Conservation (phyloP, 192 early-diverging fungal species). For the Entomortierella lignicola region DNA sequence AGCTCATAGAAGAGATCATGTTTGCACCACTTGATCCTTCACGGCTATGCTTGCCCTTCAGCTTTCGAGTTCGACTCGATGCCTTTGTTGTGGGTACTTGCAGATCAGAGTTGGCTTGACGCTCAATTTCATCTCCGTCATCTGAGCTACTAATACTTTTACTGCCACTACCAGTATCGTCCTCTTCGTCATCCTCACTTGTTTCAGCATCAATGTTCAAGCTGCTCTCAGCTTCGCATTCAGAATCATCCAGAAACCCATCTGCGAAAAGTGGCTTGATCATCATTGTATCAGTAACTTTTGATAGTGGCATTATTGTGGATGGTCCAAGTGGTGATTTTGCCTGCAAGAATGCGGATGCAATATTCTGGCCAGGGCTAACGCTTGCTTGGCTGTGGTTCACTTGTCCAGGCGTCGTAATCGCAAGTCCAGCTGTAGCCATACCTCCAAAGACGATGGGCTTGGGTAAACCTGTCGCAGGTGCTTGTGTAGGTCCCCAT, state of each 20-base stretch:
- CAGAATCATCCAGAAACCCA: slow-evolving; percentile 62
- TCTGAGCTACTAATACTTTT: slow-evolving; percentile 9
- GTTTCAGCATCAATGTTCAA: slow-evolving; percentile 6
- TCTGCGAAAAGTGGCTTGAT: slow-evolving; percentile 66
- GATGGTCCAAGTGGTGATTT: not conserved
- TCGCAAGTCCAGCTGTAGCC: not conserved
- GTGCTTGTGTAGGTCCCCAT: not conserved
- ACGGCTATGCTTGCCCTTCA: not conserved
- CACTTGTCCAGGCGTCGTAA: too few species aligned
- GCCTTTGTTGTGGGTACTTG: slow-evolving; percentile 5
- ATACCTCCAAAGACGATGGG: slow-evolving; percentile 3
- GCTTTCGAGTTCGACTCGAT: not conserved
- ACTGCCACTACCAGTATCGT: not conserved
- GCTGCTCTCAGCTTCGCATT: slow-evolving; percentile 55
- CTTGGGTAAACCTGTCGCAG: not conserved
- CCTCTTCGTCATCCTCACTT: slow-evolving; percentile 1
- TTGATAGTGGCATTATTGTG: slow-evolving; percentile 16
- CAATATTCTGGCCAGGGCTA: not conserved
- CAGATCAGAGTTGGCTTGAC: slow-evolving; percentile 28
- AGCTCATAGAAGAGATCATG: too few species aligned
- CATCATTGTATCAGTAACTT: slow-evolving; percentile 56
- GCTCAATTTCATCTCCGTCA: slow-evolving; percentile 35
- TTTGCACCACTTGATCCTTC: not conserved
- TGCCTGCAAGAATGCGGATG: not conserved
- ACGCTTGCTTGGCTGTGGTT: too few species aligned